Base-by-base conservation (phyloP, 352 stramenopile species). In the Phytophthora tubulina region DNA sequence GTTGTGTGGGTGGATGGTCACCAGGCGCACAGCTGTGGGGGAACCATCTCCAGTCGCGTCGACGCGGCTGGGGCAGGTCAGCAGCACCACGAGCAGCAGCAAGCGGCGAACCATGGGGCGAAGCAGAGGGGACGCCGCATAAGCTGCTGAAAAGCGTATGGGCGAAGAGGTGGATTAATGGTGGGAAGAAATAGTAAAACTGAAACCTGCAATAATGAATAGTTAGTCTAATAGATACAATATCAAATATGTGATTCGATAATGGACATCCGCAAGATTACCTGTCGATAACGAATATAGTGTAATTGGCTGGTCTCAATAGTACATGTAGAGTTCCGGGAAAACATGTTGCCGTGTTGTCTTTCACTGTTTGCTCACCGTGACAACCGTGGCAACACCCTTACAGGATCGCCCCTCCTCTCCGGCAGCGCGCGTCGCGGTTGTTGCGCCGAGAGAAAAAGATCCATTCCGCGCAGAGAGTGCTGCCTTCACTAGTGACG, bases 1-100 rank as follows among this genome's bases (percentile, higher is more conserved):
- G 72, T 93, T 88, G 76, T 95, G 88, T 52, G 82, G 82, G 45
- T 89, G 78, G 66, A 95, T 85, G 14, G 70, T 78, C 27, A 95
- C 77, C 45, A 95, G 42, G 9, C 72, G 71, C 51, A 89, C 86
- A 39, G 74, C 71, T 44, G 85, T 90, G n/a, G 44, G 41, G 21
- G 14, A 2, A 36, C n/a, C 10, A 50, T 64, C 56, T 35, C 49
- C 27, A 59, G 42, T 63, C 45, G 49, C 63, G 21, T 9, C 30
- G 3, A 57, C 15, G 56, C 35, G 44, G 48, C 31, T 54, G 42
- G 59, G 31, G 62, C 49, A 70, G 36, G 13, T 48, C 27, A 70
- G 46, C 14, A 39, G 36, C n/a, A 31, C 27, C 7, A 49, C 39
- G 13, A 67, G 38, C 32, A 75, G 41, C 45, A 75, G 50, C 46